Conservation (phyloP, 805 yeast genomes). For the Starmerella ratchasimensis region DNA sequence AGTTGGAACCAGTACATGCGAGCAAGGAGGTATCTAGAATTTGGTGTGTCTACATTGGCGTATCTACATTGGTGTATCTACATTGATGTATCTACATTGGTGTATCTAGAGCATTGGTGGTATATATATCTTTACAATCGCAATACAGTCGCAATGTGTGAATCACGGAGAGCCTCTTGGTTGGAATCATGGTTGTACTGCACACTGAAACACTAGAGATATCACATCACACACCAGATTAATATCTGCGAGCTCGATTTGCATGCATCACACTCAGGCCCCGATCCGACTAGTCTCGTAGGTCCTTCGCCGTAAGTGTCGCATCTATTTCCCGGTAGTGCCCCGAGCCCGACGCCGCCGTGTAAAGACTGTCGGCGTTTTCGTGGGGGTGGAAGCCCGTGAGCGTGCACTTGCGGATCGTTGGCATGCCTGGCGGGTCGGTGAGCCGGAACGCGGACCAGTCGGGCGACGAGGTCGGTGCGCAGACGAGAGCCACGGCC, state of each 20-base stretch:
- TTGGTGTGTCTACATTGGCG: too few relatives aligned
- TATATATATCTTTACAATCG: too few relatives aligned
- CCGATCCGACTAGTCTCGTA: slow-evolving; percentile 29
- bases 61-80: too few relatives aligned
- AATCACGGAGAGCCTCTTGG: too few relatives aligned
- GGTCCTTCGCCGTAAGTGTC: slow-evolving; percentile 30
- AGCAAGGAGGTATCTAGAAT: too few relatives aligned
- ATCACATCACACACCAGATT: too few relatives aligned
- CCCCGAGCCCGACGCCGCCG: slow-evolving; percentile 14
- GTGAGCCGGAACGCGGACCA: slow-evolving; percentile 49
- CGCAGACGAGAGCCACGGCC: slow-evolving; percentile 53
- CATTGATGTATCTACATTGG: not conserved
- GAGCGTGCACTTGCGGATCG: slow-evolving; percentile 38
- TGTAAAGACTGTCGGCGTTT: slow-evolving; percentile 36
- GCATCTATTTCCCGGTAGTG: slow-evolving; percentile 15
- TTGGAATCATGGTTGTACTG: too few relatives aligned
- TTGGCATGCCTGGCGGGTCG: slow-evolving; percentile 50
- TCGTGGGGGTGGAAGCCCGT: slow-evolving; percentile 52
- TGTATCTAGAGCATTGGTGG: not conserved
- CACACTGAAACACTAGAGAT: too few relatives aligned
- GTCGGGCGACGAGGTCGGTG: slow-evolving; percentile 38
- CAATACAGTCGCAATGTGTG: too few relatives aligned
- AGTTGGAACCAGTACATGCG: too few relatives aligned
- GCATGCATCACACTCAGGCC: too few relatives aligned
- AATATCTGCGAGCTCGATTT: too few relatives aligned